Conservation (phyloP, 2,329 filamentous ascomycete genomes). For the Alternaria postmessia region DNA sequence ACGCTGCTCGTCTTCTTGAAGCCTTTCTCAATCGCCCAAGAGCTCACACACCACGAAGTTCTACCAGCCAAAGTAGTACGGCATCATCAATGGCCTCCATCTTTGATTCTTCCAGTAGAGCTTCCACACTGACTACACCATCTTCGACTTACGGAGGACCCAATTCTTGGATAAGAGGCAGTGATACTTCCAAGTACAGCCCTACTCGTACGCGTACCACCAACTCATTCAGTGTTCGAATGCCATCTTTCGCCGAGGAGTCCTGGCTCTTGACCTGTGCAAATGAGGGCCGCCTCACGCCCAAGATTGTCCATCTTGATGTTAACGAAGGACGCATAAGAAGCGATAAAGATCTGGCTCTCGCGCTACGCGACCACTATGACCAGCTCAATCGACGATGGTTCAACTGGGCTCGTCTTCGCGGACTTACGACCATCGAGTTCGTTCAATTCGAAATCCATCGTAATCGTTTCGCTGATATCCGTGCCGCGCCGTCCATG, state of each 20-base stretch:
- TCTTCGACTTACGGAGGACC: slow-evolving; percentile 39
- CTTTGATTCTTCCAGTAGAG: slow-evolving; percentile 36
- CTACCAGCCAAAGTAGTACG: slow-evolving; percentile 34
- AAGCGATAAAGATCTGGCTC: slow-evolving; percentile 49
- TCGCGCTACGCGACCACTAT: slow-evolving; percentile 46
- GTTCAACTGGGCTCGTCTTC: slow-evolving; percentile 43
- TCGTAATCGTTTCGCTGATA: slow-evolving; percentile 52
- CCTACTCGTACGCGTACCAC: slow-evolving; percentile 30
- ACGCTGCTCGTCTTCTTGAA: slow-evolving; percentile 51
- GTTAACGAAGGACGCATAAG: slow-evolving; percentile 42
- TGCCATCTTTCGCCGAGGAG: slow-evolving; percentile 31
- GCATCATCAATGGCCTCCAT: slow-evolving; percentile 38
- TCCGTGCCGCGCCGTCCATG: slow-evolving; percentile 49
- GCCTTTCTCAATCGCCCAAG: slow-evolving; percentile 48
- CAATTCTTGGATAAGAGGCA: slow-evolving; percentile 26
- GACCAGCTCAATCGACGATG: slow-evolving; percentile 44
- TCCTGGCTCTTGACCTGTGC: slow-evolving; percentile 51
- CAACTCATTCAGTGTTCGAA: slow-evolving; percentile 37
- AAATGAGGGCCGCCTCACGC: slow-evolving; percentile 48
- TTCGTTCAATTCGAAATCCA: slow-evolving; percentile 54
- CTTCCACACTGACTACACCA: slow-evolving; percentile 39
- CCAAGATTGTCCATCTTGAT: slow-evolving; percentile 51
- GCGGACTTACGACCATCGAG: slow-evolving; percentile 49
- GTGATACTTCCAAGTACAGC: slow-evolving; percentile 34
- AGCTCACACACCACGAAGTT: slow-evolving; percentile 33